Percentiles rank a stretch among this genome's conserved stretches.
Evolutionary conservation across 169 alveolate genomes (phyloP).

Genomic region (Condylostoma magnum): DNA sequence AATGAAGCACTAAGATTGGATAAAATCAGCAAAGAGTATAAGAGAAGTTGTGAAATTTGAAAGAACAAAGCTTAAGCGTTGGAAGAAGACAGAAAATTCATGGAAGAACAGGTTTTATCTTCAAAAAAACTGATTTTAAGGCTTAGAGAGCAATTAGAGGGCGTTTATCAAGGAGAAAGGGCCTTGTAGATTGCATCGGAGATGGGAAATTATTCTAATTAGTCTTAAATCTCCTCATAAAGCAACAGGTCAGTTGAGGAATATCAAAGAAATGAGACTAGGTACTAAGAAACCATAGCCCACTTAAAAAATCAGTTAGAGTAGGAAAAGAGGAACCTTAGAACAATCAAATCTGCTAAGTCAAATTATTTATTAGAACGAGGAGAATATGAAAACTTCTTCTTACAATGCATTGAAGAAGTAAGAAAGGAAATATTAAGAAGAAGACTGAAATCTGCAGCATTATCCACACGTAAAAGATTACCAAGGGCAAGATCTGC

Average conservation of each 20-base stretch:
- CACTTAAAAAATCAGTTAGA: constrained; percentile 48
- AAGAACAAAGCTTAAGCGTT: constrained; percentile 38
- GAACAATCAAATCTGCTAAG: constrained; percentile 33
- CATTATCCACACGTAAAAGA: constrained; percentile 19
- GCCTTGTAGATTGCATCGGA: not conserved
- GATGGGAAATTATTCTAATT: not conserved
- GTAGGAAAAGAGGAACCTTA: constrained; percentile 28
- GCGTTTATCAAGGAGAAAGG: not conserved
- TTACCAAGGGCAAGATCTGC: constrained; percentile 24
- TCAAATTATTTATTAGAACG: constrained; percentile 39
- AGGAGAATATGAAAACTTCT: constrained; percentile 62
- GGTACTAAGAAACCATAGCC: constrained; percentile 39
- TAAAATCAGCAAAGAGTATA: constrained; percentile 55
- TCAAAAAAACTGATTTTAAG: constrained; percentile 36
- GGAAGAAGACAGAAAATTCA: constrained; percentile 60
- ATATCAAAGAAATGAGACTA: constrained; percentile 32
- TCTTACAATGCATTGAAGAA: constrained; percentile 60
- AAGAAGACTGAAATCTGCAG: constrained; percentile 29
- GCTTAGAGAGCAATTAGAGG: not conserved
- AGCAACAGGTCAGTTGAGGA: too few relatives aligned
- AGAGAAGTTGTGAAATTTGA: constrained; percentile 25
- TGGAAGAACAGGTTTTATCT: constrained; percentile 28
- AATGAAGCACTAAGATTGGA: constrained; percentile 55
- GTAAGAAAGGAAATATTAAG: constrained; percentile 53
- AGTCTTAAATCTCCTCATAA: constrained; percentile 28